These are phyloP conservation scores for Bonia amplexicaulis DNA, from an alignment of 176 grass and related monocot genomes.

Conservation along the genomic window DNA sequence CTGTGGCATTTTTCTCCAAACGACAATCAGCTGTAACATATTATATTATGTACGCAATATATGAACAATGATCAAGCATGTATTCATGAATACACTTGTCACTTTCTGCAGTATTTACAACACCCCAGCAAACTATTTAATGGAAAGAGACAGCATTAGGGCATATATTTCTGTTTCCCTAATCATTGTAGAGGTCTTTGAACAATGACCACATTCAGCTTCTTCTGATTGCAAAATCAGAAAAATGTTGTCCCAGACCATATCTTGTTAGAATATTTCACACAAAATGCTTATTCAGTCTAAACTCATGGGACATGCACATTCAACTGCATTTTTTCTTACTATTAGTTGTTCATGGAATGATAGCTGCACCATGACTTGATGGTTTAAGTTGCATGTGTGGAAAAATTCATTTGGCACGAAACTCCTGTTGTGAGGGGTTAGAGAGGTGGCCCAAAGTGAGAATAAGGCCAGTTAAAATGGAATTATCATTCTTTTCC, in stretches of 20 bases:
- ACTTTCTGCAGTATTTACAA: not conserved
- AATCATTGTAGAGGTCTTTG: not conserved
- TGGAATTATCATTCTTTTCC: not conserved
- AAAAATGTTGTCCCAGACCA: not conserved
- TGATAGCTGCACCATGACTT: not conserved
- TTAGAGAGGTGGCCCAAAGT: not conserved
- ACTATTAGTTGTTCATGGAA: not conserved
- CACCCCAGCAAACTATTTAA: not conserved
- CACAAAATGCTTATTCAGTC: not conserved
- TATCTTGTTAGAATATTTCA: not conserved
- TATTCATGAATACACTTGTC: not conserved
- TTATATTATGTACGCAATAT: not conserved
- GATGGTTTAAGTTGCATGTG: not conserved
- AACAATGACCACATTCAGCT: not conserved
- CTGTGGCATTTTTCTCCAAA: not conserved
- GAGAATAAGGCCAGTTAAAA: not conserved
- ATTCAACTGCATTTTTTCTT: not conserved
- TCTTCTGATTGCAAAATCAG: not conserved
- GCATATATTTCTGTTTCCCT: not conserved
- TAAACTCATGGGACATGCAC: not conserved
- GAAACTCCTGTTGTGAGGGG: not conserved
- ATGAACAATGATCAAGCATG: not conserved
- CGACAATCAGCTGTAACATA: not conserved
- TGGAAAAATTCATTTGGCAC: conserved; percentile 12
- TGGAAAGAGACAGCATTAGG: not conserved